Conservation (phyloP, 768 basidiomycete species). For the Leucocoprinus birnbaumii region DNA sequence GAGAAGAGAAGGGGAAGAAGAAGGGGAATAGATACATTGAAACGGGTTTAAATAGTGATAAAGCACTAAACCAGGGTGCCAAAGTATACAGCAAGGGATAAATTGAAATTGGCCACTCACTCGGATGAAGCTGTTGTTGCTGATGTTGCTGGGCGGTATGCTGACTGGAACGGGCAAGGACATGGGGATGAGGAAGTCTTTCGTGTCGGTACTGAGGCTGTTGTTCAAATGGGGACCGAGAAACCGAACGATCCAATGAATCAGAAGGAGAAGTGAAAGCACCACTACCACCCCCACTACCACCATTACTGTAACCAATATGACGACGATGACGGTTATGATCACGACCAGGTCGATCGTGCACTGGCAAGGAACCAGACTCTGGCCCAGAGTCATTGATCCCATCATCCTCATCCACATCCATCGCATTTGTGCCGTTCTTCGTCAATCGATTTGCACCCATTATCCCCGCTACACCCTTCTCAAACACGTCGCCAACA, state of each 20-base stretch:
- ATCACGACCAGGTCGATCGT: no score
- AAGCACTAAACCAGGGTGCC: no score
- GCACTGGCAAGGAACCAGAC: background rate
- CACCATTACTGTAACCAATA: background rate
- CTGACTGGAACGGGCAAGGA: no score
- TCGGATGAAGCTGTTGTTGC: constrained; percentile 1
- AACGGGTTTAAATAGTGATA: no score
- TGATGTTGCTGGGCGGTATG: background rate
- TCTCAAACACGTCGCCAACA: background rate
- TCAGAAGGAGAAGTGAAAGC: constrained; percentile 1
- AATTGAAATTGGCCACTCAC: background rate
- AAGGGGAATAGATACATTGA: background rate
- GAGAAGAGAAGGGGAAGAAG: background rate
- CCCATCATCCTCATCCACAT: background rate
- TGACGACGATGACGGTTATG: background rate
- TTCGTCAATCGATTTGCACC: background rate
- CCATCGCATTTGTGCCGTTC: background rate
- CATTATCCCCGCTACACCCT: background rate
- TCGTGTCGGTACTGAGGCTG: background rate
- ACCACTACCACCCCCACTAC: background rate
- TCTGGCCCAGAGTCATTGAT: constrained; percentile 5
- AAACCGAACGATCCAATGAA: constrained; percentile 1
- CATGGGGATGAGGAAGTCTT: background rate
- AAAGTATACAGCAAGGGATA: no score
- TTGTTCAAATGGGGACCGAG: constrained; percentile 1